Conservation (phyloP, 2,329 filamentous ascomycete species). For the Herpomyces periplanetae region DNA sequence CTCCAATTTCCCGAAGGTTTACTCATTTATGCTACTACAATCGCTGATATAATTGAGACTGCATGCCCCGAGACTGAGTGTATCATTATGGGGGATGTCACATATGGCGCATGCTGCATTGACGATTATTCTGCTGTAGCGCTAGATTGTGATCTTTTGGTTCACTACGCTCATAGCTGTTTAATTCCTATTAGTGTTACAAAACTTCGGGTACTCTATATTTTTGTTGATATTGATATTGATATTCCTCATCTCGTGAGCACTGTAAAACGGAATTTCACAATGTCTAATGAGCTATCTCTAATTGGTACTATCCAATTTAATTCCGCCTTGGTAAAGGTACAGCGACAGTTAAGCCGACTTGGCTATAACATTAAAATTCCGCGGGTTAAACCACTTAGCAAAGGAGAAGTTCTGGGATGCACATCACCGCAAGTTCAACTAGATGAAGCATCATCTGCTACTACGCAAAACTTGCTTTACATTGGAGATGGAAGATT, state of each 20-base stretch:
- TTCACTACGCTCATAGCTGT: conserved; percentile 90
- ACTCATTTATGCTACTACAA: conserved; percentile 75
- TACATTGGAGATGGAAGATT: conserved; percentile 78
- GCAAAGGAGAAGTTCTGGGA: conserved; percentile 82
- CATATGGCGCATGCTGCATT: conserved; percentile 91
- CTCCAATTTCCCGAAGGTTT: conserved; percentile 93
- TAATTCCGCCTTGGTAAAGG: conserved; percentile 74
- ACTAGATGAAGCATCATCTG: conserved; percentile 17
- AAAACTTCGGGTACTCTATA: conserved; percentile 81
- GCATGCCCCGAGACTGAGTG: conserved; percentile 78
- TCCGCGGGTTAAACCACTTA: conserved; percentile 65
- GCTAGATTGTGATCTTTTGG: conserved; percentile 61
- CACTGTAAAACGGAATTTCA: conserved; percentile 58
- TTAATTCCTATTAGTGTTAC: conserved; percentile 86
- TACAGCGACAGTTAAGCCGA: conserved; percentile 31
- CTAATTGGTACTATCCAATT: conserved; percentile 94
- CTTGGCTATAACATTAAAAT: conserved; percentile 55
- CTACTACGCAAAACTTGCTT: no score
- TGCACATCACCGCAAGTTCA: conserved; percentile 53
- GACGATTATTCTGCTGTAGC: conserved; percentile 90
- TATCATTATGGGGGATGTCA: conserved; percentile 95
- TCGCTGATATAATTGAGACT: conserved; percentile 73
- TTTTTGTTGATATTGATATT: conserved; percentile 92
- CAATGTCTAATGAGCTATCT: conserved; percentile 45
- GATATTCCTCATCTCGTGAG: conserved; percentile 55